Evolutionary conservation across 2,329 filamentous ascomycete species (phyloP).

Genomic region (Calonectria pseudoreteaudii): DNA sequence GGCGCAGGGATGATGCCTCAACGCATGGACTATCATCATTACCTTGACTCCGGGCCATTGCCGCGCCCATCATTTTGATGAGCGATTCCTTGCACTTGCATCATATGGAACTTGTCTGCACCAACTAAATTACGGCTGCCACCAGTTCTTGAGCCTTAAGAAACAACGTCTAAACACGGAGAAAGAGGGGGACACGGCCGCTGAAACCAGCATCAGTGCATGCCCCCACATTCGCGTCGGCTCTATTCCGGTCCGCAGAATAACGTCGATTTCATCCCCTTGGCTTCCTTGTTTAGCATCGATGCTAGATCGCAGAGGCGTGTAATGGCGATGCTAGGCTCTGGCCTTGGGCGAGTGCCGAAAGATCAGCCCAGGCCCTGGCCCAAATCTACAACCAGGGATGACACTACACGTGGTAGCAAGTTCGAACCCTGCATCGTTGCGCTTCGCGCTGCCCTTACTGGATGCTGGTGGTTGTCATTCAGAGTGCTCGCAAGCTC

Average conservation of each 20-base stretch:
- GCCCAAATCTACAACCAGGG: conserved; percentile 9
- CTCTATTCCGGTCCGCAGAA: conserved; percentile 19
- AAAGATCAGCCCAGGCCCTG: conserved; percentile 24
- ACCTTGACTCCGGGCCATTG: conserved; percentile 13
- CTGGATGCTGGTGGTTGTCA: neutral
- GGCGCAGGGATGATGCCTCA: conserved; percentile 20
- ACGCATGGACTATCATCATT: conserved; percentile 12
- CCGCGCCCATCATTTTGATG: conserved; percentile 10
- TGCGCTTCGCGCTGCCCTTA: neutral
- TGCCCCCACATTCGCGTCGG: conserved; percentile 11
- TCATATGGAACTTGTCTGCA: conserved; percentile 11
- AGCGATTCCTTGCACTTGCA: neutral
- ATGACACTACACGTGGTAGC: conserved; percentile 25
- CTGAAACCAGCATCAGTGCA: conserved; percentile 14
- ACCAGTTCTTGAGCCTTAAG: neutral
- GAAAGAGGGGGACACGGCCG: neutral
- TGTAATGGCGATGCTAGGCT: conserved; percentile 1
- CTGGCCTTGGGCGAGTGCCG: conserved; percentile 21
- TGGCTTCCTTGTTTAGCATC: conserved; percentile 15
- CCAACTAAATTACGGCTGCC: conserved; percentile 6
- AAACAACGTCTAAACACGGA: conserved; percentile 10
- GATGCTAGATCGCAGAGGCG: conserved; percentile 18
- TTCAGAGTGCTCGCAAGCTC: neutral
- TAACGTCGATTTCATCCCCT: conserved; percentile 15
- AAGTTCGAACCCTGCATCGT: conserved; percentile 17